Percentiles rank a stretch among this genome's conserved stretches.
phyloP scores from a whole-genome alignment of 129 eudicot genomes.

The Helichrysum umbraculigerum region DNA sequence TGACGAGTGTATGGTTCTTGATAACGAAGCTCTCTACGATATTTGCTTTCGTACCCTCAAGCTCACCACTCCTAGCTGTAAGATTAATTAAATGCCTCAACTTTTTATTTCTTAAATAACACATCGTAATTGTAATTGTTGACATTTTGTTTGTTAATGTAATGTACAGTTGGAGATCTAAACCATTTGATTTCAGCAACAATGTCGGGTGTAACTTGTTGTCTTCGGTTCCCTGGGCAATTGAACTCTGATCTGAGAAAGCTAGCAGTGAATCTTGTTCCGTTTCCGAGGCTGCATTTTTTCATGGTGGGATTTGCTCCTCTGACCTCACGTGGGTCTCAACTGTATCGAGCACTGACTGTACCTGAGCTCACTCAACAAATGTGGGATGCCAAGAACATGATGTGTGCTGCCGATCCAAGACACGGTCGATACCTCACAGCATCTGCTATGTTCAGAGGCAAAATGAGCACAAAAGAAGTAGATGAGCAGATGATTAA shows the following conservation, averaged over 20 bases:
- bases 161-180: not conserved
- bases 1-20: slow-evolving; percentile 14
- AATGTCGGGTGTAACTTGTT: slow-evolving; percentile 8
- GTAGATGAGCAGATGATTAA: slow-evolving; percentile 69
- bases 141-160: not conserved
- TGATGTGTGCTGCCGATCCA: slow-evolving; percentile 16
- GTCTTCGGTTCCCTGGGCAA: slow-evolving; percentile 16
- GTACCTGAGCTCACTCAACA: slow-evolving; percentile 12
- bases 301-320: slow-evolving; percentile 18
- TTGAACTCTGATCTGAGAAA: slow-evolving; percentile 4
- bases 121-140: not conserved
- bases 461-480: slow-evolving; percentile 74
- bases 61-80: slow-evolving; percentile 15
- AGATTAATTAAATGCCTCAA: not conserved
- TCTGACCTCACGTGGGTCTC: not conserved
- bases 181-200: slow-evolving; percentile 15
- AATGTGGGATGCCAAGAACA: slow-evolving; percentile 15
- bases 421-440: slow-evolving; percentile 3
- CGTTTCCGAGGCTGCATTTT: slow-evolving; percentile 3
- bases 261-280: slow-evolving; percentile 6
- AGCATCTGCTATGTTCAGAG: slow-evolving; percentile 15
- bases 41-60: slow-evolving; percentile 8
- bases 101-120: not conserved
- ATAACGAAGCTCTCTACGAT: slow-evolving; percentile 4
- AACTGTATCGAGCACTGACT: not conserved